Base-by-base conservation (phyloP, 768 basidiomycete species). In the Obba rivulosa region DNA sequence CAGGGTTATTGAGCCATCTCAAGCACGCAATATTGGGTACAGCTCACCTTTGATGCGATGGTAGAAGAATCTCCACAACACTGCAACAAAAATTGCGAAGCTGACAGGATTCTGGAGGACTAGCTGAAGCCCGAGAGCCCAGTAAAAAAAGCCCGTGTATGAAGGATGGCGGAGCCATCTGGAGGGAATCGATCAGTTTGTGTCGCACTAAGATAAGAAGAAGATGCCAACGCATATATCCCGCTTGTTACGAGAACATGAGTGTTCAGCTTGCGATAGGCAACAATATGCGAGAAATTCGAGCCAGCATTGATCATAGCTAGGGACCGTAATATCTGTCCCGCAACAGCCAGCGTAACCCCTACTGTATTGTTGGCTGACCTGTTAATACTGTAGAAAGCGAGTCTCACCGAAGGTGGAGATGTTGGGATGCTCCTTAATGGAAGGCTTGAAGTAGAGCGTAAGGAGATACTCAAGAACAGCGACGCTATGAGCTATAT, bases 231-330 rank as follows among this genome's bases (percentile, higher is more conserved):
- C 88, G 78, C 74, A 57, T 98, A 99, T 45, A 99, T 74, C 14
- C 96, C 96, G 54, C 83, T 75, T 4, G 87, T 96, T 21, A 99
- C 92, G 11, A 99, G 77, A 23, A 64, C 67, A 65, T 99, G 96
- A 10, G 74, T 72, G 14, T 79, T 72, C 35, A 77, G 75, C 64
- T 93, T 98, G 34, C 69, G 74, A 57, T 78, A 80, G 2, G 87
- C 89, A 43, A 99, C 80, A 0, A 81, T 62, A 73, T 99, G 96
- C 8, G 92, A 93, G 69, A 99, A 99, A 61, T 89, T 96, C 45
- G 82, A 83, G 14, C 87, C 80, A 2, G 96, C 96, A 54, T 94
- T 91, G 45, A 96, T 86, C 96, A 99, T 99, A n/a, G 96, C 94
- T 18, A 76, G 59, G 8, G 93, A 93, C 41, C 96, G 80, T 52